Evolutionary conservation across 23 red algal species (phyloP).

Genomic region (Gracilaria gracilis): DNA sequence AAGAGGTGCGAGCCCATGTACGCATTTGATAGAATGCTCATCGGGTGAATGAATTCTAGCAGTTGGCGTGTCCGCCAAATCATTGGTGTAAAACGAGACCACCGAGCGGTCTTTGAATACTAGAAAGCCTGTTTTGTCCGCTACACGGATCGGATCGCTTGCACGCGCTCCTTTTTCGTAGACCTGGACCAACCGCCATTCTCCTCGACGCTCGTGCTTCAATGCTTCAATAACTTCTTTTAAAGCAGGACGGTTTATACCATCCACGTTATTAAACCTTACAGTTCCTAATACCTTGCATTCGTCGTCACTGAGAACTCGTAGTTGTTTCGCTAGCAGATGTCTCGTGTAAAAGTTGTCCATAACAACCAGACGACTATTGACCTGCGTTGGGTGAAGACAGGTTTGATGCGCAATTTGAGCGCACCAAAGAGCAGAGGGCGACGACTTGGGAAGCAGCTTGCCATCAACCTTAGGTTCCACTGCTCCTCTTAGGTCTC

Average conservation of each 20-base stretch:
- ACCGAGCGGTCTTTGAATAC: conserved; percentile 12
- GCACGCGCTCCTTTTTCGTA: no score
- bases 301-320: not conserved
- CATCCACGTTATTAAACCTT: not conserved
- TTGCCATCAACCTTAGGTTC: not conserved
- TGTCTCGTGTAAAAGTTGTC: conserved; percentile 20
- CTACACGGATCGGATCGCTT: not conserved
- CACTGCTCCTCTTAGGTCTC: not conserved
- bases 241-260: not conserved
- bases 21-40: conserved; percentile 1
- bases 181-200: not conserved
- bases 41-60: not conserved
- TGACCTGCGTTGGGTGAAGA: not conserved
- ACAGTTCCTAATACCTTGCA: not conserved
- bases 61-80: not conserved
- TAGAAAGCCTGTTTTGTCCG: not conserved
- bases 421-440: conserved; percentile 6
- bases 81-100: conserved; percentile 1
- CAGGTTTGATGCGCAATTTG: not conserved
- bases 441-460: not conserved
- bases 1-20: no score
- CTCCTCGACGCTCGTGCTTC: not conserved
- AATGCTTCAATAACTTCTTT: conserved; percentile 7
- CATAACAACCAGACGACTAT: not conserved
- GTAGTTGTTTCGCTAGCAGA: not conserved